Evolutionary conservation across 73 alveolate species (phyloP), one percentile per base, ranked within the genome.

Genomic region (Blepharisma japonicum): DNA sequence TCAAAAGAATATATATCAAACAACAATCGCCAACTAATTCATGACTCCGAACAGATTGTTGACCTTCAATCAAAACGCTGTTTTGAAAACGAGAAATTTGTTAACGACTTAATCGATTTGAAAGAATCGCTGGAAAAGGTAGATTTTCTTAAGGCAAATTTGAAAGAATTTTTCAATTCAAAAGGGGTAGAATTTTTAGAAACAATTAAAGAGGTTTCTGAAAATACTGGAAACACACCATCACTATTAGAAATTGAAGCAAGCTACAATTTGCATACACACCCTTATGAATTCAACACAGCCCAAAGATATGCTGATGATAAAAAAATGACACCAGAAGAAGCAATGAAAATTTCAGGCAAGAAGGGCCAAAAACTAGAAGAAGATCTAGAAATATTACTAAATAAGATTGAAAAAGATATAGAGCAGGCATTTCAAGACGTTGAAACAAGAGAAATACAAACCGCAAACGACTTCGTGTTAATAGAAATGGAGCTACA

Each of bases 281-380:
- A 53, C 67, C 23, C 67, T 20, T 53, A 53, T 53, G 67, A 53
- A 53, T 53, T 53, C 67, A 14, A 11, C 23, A 53, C 67, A 53
- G 67, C 67, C 67, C n/a, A 53, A 53, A 53, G 67, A 53, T 14
- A 53, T 20, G n/a, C 67, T 53, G 67, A 14, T 14, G 67, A 53
- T 53, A 20, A 53, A 53, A 53, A 53, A 20, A 11, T 11, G n/a
- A 53, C 67, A 1, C 67, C 4, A 14, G 67, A 53, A 14, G 67
- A 11, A 53, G 27, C 23, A 14, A 14, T 14, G n/a, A 14, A 53
- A 14, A 20, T 20, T 14, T 11, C n/a, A 53, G 23, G 67, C 23
- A 53, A 53, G 4, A 11, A 11, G 23, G n/a, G n/a, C 2, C n/a
- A 11, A 11, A 14, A 53, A 14, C 67, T 53, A 53, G 67, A 53